A percentile compares a stretch with the other conserved stretches of the same genome.
Evolutionary conservation across 106 monocot genomes (phyloP).

Genomic region (Allium fistulosum): DNA sequence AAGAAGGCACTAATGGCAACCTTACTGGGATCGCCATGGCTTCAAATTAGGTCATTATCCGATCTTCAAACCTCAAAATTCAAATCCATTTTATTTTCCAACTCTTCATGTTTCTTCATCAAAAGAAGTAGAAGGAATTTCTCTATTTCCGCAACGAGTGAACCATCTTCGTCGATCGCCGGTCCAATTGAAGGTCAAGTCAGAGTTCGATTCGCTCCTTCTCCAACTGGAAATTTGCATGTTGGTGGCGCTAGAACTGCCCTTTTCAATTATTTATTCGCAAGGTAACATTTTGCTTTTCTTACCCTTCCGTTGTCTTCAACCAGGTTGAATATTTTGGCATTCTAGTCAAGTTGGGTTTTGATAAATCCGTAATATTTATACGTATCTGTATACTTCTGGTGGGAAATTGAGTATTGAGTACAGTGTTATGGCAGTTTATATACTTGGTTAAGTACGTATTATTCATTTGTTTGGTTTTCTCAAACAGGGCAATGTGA

Average conservation of each 20-base stretch:
- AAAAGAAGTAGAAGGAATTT: slow-evolving; percentile 6
- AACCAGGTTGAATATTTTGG: too few relatives aligned
- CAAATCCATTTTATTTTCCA: slow-evolving; percentile 6
- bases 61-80: slow-evolving; percentile 18
- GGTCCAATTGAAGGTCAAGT: slow-evolving; percentile 26
- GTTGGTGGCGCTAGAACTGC: slow-evolving; percentile 71
- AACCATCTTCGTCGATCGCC: background rate
- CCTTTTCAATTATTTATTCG: slow-evolving; percentile 66
- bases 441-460: too few relatives aligned
- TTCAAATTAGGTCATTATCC: slow-evolving; percentile 32
- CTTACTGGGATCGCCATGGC: slow-evolving; percentile 28
- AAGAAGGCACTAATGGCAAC: slow-evolving; percentile 20
- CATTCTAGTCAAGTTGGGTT: too few relatives aligned
- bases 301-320: background rate
- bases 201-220: slow-evolving; percentile 65
- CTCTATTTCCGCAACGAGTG: slow-evolving; percentile 6
- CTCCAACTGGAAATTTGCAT: slow-evolving; percentile 72
- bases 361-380: too few relatives aligned
- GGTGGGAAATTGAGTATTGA: too few relatives aligned
- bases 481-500: too few relatives aligned
- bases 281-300: slow-evolving; percentile 25
- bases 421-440: too few relatives aligned
- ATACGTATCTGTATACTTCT: too few relatives aligned
- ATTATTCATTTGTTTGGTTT: too few relatives aligned
- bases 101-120: background rate